These are phyloP conservation scores for Nakataea oryzae DNA, from an alignment of 2,329 filamentous ascomycete species.

Conservation along the genomic window DNA sequence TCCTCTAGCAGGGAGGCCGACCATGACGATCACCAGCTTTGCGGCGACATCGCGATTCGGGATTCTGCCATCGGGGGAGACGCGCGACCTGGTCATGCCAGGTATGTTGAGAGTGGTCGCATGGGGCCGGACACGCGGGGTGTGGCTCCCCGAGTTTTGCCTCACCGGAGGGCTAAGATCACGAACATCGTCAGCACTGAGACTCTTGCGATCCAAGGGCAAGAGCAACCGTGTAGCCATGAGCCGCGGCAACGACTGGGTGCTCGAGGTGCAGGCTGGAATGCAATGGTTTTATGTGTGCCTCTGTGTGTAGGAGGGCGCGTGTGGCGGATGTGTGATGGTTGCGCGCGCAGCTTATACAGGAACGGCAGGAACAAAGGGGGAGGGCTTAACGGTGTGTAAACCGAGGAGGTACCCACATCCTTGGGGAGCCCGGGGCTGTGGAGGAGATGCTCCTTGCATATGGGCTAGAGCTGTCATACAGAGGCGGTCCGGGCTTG, in stretches of 20 bases:
- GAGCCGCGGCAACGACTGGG: background rate
- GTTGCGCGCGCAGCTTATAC: too few relatives aligned
- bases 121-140: constrained; percentile 68
- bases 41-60: constrained; percentile 88
- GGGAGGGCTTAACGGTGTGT: constrained; percentile 8
- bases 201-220: constrained; percentile 1
- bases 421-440: constrained; percentile 46
- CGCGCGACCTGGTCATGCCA: constrained; percentile 87
- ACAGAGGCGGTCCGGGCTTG: constrained; percentile 19
- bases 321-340: background rate
- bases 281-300: background rate
- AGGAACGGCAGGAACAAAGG: background rate
- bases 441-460: constrained; percentile 48
- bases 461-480: constrained; percentile 37
- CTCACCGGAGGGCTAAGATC: constrained; percentile 50
- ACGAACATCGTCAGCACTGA: constrained; percentile 1
- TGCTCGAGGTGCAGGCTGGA: background rate
- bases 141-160: constrained; percentile 66
- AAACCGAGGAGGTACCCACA: constrained; percentile 28
- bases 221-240: background rate
- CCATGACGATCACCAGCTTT: constrained; percentile 97
- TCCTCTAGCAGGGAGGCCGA: constrained; percentile 85
- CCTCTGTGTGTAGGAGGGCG: background rate
- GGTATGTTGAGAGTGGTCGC: constrained; percentile 96
- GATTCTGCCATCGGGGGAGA: constrained; percentile 92